Evolutionary conservation across 176 grass and related monocot genomes (phyloP).

Genomic region (Phoenix dactylifera): DNA sequence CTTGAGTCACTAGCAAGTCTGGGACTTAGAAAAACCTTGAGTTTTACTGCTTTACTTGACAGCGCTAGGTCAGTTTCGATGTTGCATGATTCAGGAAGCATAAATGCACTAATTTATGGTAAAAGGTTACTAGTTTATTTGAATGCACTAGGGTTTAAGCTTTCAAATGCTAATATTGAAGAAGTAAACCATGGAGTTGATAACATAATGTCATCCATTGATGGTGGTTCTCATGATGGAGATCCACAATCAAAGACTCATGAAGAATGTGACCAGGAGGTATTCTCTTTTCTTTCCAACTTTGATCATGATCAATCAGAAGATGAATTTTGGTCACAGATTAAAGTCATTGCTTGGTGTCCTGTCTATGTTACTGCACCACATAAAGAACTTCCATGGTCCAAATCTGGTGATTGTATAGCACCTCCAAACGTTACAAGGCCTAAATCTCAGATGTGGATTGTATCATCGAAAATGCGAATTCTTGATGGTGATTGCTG

Average conservation of each 20-base stretch:
- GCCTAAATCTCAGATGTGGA: conserved; percentile 84
- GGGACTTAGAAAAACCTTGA: conserved; percentile 74
- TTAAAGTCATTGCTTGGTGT: conserved; percentile 79
- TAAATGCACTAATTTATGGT: conserved; percentile 40
- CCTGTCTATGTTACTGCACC: conserved; percentile 59
- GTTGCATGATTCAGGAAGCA: conserved; percentile 46
- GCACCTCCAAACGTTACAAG: conserved; percentile 68
- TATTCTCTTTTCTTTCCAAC: conserved; percentile 43
- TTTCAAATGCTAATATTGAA: conserved; percentile 34
- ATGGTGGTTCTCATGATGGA: conserved; percentile 10
- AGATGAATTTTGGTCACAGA: conserved; percentile 86
- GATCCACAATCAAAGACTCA: conserved; percentile 25
- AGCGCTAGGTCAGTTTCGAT: conserved; percentile 72
- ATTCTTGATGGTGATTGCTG: conserved; percentile 73
- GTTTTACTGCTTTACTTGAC: conserved; percentile 79
- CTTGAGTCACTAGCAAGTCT: conserved; percentile 65
- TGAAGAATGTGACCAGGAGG: conserved; percentile 27
- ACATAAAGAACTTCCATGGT: conserved; percentile 77
- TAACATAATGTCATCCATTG: conserved; percentile 25
- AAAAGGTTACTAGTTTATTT: conserved; percentile 65
- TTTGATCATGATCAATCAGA: conserved; percentile 71
- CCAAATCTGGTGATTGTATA: conserved; percentile 54
- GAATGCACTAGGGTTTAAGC: conserved; percentile 52
- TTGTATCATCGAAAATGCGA: conserved; percentile 79
- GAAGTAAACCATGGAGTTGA: conserved; percentile 15